phyloP scores from a whole-genome alignment of 1,139 yeast genomes.

The Hansenula lynferdii region DNA sequence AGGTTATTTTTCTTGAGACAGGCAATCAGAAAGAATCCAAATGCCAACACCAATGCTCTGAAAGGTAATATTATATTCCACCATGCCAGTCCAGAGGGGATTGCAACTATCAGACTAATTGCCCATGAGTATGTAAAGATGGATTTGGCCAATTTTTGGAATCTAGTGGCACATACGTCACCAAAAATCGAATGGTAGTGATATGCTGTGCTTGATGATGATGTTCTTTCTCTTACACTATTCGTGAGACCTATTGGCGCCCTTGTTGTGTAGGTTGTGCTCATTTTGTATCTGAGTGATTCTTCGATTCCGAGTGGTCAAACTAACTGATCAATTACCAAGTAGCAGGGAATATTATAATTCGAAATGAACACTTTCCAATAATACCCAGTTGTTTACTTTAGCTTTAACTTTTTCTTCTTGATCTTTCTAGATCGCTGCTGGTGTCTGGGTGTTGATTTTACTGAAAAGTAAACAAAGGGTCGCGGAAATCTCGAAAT shows the following conservation, averaged over 20 bases:
- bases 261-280: neutral
- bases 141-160: slow-evolving; percentile 33
- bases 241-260: neutral
- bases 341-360: too few relatives aligned
- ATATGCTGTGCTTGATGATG: slow-evolving; percentile 17
- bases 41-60: slow-evolving; percentile 16
- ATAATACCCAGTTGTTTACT: too few relatives aligned
- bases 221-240: neutral
- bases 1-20: slow-evolving; percentile 44
- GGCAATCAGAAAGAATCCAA: slow-evolving; percentile 37
- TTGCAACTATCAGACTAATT: slow-evolving; percentile 25
- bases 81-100: slow-evolving; percentile 24
- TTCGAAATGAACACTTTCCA: too few relatives aligned
- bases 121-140: slow-evolving; percentile 28
- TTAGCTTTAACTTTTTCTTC: neutral
- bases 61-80: slow-evolving; percentile 17
- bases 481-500: neutral
- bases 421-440: neutral
- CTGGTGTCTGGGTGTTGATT: neutral
- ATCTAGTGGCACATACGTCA: slow-evolving; percentile 33
- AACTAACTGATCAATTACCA: too few relatives aligned
- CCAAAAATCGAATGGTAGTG: slow-evolving; percentile 34
- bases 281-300: neutral
- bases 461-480: slow-evolving; percentile 1
- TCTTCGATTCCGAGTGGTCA: too few relatives aligned